These are phyloP conservation scores for Rhododendron henanense DNA, from an alignment of 148 eudicot genomes.

Conservation along the genomic window DNA sequence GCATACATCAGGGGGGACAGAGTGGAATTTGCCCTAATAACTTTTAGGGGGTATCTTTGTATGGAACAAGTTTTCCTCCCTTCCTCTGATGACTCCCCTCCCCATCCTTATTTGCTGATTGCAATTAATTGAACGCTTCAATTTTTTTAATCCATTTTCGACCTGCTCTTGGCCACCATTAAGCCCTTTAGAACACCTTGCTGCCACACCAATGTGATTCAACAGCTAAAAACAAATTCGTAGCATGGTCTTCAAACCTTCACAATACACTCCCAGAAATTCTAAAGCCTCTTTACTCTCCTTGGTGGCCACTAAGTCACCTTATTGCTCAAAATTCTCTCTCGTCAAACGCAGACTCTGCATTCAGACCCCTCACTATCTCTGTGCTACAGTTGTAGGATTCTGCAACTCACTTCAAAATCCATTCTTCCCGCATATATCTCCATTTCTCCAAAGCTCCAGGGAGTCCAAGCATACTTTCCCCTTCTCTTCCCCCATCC, in stretches of 20 bases:
- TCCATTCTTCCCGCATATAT: neutral
- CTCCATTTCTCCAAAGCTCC: neutral
- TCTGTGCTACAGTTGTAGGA: neutral
- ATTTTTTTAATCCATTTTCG: neutral
- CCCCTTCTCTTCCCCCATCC: neutral
- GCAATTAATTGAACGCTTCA: neutral
- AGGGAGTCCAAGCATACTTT: neutral
- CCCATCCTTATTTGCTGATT: neutral
- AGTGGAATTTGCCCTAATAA: too few species aligned
- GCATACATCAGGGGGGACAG: too few species aligned
- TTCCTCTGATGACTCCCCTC: neutral
- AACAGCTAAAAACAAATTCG: neutral
- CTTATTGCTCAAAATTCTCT: neutral
- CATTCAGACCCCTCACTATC: neutral
- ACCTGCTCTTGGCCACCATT: neutral
- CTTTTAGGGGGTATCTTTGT: neutral
- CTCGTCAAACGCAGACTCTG: neutral
- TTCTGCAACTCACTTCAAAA: neutral
- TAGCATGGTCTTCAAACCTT: neutral
- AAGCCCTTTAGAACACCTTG: neutral
- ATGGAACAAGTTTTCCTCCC: neutral
- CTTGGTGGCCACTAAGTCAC: neutral
- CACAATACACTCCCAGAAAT: neutral
- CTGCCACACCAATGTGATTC: neutral
- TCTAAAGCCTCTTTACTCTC: neutral